Conservation (phyloP, 208 protist species). For the Leishmania tropica region DNA sequence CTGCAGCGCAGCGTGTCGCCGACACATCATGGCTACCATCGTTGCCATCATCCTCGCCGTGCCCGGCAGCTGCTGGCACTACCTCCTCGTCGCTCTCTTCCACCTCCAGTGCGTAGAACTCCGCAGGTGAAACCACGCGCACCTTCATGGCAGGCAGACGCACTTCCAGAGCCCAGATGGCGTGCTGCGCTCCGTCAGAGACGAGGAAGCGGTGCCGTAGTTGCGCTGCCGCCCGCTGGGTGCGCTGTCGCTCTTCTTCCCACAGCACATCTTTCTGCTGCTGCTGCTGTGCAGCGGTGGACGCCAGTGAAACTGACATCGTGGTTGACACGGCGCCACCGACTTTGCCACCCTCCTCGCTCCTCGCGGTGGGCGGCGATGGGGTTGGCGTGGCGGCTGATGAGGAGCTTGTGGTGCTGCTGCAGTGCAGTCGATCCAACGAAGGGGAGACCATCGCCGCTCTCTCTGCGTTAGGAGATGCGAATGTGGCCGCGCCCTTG, state of each 20-base stretch:
- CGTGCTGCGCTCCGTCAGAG: conserved; percentile 44
- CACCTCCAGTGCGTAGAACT: conserved; percentile 17
- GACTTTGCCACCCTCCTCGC: neutral
- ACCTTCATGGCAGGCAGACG: conserved; percentile 26
- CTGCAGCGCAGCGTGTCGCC: neutral
- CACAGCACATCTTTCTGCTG: conserved; percentile 16
- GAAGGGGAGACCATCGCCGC: conserved; percentile 16
- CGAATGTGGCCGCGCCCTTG: neutral
- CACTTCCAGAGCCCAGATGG: conserved; percentile 70
- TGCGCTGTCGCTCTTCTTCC: conserved; percentile 28
- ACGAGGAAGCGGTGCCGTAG: conserved; percentile 60
- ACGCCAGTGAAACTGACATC: neutral
- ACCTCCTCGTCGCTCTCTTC: conserved; percentile 6
- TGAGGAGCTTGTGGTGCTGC: conserved; percentile 27
- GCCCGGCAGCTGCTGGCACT: neutral
- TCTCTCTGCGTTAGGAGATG: neutral
- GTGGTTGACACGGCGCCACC: neutral
- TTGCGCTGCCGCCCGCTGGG: conserved; percentile 8
- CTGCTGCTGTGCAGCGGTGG: neutral
- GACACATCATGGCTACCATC: neutral
- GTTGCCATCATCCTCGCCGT: neutral
- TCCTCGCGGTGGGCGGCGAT: conserved; percentile 2
- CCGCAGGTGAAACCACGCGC: conserved; percentile 25
- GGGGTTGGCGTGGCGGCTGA: neutral
- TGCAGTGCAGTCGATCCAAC: conserved; percentile 29